phyloP scores from a whole-genome alignment of 345 rosid species.

The Lumnitzera littorea region DNA sequence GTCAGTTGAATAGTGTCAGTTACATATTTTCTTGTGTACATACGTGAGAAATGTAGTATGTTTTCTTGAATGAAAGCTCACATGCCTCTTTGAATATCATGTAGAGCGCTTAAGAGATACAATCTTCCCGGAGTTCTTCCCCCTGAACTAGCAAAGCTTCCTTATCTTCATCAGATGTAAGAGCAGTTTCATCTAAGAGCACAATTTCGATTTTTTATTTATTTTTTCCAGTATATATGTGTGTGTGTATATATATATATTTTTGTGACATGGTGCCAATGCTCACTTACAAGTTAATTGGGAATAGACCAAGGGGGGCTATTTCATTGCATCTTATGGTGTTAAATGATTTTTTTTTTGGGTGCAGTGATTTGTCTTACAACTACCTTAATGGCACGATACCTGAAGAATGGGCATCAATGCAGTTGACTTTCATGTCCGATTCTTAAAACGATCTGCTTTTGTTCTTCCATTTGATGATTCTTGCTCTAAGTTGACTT shows the following conservation, averaged over 20 bases:
- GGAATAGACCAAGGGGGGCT: too few relatives aligned
- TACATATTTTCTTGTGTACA: too few relatives aligned
- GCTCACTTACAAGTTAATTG: not conserved
- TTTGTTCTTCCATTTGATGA: not conserved
- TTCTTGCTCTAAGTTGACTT: too few relatives aligned
- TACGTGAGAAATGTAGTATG: too few relatives aligned
- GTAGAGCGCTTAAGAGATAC: slow-evolving; percentile 35
- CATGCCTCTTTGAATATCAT: not conserved
- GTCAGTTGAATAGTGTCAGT: too few relatives aligned
- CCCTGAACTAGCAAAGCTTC: slow-evolving; percentile 48
- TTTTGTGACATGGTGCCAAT: not conserved
- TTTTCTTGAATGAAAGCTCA: too few relatives aligned
- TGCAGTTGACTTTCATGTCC: slow-evolving; percentile 24
- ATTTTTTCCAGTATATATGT: too few relatives aligned
- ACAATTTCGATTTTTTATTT: too few relatives aligned
- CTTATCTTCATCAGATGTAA: slow-evolving; percentile 48
- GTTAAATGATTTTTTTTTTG: not conserved
- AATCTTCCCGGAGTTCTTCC: slow-evolving; percentile 73
- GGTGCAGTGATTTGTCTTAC: slow-evolving; percentile 22
- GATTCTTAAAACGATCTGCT: not conserved
- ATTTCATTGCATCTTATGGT: not conserved
- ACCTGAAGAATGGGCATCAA: slow-evolving; percentile 40
- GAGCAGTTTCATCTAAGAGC: slow-evolving; percentile 3
- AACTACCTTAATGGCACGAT: slow-evolving; percentile 37
- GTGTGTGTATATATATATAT: too few relatives aligned